phyloP scores from a whole-genome alignment of 352 stramenopile genomes.

The Elongisporangium undulatum region DNA sequence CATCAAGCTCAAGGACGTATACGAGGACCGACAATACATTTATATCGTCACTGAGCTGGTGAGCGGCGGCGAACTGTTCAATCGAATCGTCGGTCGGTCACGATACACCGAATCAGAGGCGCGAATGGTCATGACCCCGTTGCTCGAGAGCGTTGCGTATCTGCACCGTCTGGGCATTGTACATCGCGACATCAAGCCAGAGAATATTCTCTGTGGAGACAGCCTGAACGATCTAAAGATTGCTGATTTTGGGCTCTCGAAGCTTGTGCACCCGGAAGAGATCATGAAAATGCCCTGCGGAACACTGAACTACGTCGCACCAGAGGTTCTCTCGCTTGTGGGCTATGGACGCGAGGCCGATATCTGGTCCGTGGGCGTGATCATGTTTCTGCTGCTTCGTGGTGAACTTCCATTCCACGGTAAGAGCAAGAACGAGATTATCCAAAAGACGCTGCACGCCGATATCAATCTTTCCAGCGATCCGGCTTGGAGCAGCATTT shows the following conservation, averaged over 20 bases:
- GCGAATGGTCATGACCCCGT: slow-evolving; percentile 77
- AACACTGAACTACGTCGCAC: slow-evolving; percentile 93
- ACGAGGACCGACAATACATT: slow-evolving; percentile 91
- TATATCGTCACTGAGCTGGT: slow-evolving; percentile 99
- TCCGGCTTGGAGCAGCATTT: slow-evolving; percentile 50
- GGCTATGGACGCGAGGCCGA: slow-evolving; percentile 90
- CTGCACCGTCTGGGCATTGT: slow-evolving; percentile 90
- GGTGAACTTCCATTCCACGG: slow-evolving; percentile 90
- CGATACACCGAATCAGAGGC: slow-evolving; percentile 89
- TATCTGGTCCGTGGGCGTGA: slow-evolving; percentile 92
- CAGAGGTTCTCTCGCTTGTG: slow-evolving; percentile 86
- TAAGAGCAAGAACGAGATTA: slow-evolving; percentile 90
- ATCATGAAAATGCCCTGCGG: slow-evolving; percentile 93
- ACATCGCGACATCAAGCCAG: slow-evolving; percentile 86
- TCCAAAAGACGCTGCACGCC: slow-evolving; percentile 88
- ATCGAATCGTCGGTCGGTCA: slow-evolving; percentile 90
- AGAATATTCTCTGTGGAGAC: slow-evolving; percentile 89
- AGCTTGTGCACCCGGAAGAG: slow-evolving; percentile 89
- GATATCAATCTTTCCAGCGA: slow-evolving; percentile 80
- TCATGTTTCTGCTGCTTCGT: slow-evolving; percentile 90
- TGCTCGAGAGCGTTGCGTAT: slow-evolving; percentile 90
- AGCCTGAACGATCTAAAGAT: slow-evolving; percentile 87
- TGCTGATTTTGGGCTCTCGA: slow-evolving; percentile 92
- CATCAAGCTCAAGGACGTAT: slow-evolving; percentile 87
- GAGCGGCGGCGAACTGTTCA: slow-evolving; percentile 95